These are phyloP conservation scores for Tetrahymena borealis DNA, from an alignment of 73 alveolate genomes.

Conservation along the genomic window DNA sequence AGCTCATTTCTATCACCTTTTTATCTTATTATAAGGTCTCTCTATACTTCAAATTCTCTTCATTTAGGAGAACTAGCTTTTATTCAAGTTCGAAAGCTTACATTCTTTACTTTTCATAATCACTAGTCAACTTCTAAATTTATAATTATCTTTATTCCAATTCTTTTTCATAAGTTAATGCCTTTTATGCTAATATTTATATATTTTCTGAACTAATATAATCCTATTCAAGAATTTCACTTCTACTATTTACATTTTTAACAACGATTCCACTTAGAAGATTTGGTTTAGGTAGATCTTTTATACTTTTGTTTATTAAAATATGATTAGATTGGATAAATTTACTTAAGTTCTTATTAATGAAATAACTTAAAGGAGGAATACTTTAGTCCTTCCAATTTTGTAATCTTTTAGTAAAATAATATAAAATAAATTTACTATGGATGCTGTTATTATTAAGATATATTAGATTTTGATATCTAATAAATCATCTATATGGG, in stretches of 20 bases:
- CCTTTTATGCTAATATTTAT: not conserved
- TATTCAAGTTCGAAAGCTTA: not conserved
- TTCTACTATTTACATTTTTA: no score
- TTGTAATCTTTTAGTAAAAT: not conserved
- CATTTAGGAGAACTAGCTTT: not conserved
- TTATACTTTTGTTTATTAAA: no score
- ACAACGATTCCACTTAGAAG: no score
- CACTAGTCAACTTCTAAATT: not conserved
- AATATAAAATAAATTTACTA: not conserved
- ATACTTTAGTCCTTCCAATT: no score
- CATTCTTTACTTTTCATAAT: not conserved
- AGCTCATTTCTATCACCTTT: not conserved
- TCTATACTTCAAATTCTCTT: not conserved
- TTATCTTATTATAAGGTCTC: not conserved
- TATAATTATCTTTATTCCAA: not conserved
- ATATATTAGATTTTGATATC: not conserved
- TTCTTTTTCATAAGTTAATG: not conserved
- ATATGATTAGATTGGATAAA: no score
- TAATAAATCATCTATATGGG: not conserved
- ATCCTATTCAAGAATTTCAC: no score
- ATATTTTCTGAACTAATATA: not conserved
- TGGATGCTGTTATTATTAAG: not conserved
- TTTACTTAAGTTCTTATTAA: no score
- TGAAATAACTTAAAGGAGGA: no score
- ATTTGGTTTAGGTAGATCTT: no score